These are phyloP conservation scores for Fraxinus sp. DNA, from an alignment of 305 asterid genomes.

Conservation along the genomic window DNA sequence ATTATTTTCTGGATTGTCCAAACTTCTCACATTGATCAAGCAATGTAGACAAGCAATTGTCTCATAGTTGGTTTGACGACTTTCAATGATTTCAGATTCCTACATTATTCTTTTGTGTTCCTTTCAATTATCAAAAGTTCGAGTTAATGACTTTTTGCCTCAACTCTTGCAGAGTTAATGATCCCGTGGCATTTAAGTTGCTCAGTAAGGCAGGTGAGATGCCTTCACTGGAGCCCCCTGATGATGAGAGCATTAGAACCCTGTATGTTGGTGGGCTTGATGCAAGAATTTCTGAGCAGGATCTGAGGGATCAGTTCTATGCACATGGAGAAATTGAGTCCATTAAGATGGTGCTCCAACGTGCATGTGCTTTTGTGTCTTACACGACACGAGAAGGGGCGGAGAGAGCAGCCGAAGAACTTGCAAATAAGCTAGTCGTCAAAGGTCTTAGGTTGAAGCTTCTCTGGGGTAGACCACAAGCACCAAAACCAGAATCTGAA, in stretches of 20 bases:
- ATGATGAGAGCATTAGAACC: slow-evolving; percentile 87
- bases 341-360: slow-evolving; percentile 76
- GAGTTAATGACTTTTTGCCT: background rate
- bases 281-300: slow-evolving; percentile 80
- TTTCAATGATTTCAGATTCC: background rate
- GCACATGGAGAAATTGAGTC: slow-evolving; percentile 96
- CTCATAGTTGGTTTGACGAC: background rate
- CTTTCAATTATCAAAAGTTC: background rate
- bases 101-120: background rate
- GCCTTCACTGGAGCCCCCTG: slow-evolving; percentile 96
- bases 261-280: slow-evolving; percentile 92
- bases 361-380: slow-evolving; percentile 92
- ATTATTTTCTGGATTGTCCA: background rate
- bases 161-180: slow-evolving; percentile 63
- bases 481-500: slow-evolving; percentile 57
- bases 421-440: slow-evolving; percentile 71
- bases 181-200: slow-evolving; percentile 90
- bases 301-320: slow-evolving; percentile 78
- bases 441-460: slow-evolving; percentile 86
- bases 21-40: background rate
- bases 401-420: slow-evolving; percentile 94
- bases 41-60: background rate
- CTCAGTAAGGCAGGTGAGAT: slow-evolving; percentile 93
- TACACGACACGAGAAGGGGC: slow-evolving; percentile 96
- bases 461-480: slow-evolving; percentile 92